These are phyloP conservation scores for Fusarium algeriense DNA, from an alignment of 2,329 filamentous ascomycete genomes.

Conservation along the genomic window DNA sequence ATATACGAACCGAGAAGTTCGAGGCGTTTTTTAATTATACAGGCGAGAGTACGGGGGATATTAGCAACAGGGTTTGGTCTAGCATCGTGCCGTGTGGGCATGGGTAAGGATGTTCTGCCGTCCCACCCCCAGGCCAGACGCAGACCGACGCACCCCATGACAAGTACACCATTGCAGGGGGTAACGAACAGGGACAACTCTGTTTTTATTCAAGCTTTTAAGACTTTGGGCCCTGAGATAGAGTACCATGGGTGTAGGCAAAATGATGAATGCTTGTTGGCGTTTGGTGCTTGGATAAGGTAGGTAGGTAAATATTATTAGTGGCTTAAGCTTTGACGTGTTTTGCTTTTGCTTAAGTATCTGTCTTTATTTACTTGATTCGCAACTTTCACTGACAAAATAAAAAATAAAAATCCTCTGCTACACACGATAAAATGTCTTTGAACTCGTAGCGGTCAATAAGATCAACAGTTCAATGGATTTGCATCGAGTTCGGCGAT, in stretches of 20 bases:
- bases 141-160: slow-evolving; percentile 16
- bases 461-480: background rate
- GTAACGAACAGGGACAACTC: slow-evolving; percentile 2
- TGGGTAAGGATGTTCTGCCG: slow-evolving; percentile 24
- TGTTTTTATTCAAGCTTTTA: background rate
- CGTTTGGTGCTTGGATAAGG: slow-evolving; percentile 4
- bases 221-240: slow-evolving; percentile 5
- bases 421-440: background rate
- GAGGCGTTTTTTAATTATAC: slow-evolving; percentile 39
- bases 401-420: background rate
- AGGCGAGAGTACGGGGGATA: slow-evolving; percentile 37
- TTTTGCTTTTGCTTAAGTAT: slow-evolving; percentile 10
- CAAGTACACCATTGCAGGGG: slow-evolving; percentile 13
- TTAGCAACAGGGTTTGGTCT: slow-evolving; percentile 33
- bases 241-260: background rate
- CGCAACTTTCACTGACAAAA: background rate
- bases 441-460: slow-evolving; percentile 1
- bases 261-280: slow-evolving; percentile 5
- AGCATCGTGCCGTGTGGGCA: slow-evolving; percentile 24
- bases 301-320: slow-evolving; percentile 6
- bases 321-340: slow-evolving; percentile 26
- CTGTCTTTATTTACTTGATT: slow-evolving; percentile 4
- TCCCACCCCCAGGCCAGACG: slow-evolving; percentile 29
- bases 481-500: background rate
- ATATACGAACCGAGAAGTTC: slow-evolving; percentile 7